These are phyloP conservation scores for Boletus semigastroideus DNA, from an alignment of 1,284 basidiomycete genomes.

Conservation along the genomic window DNA sequence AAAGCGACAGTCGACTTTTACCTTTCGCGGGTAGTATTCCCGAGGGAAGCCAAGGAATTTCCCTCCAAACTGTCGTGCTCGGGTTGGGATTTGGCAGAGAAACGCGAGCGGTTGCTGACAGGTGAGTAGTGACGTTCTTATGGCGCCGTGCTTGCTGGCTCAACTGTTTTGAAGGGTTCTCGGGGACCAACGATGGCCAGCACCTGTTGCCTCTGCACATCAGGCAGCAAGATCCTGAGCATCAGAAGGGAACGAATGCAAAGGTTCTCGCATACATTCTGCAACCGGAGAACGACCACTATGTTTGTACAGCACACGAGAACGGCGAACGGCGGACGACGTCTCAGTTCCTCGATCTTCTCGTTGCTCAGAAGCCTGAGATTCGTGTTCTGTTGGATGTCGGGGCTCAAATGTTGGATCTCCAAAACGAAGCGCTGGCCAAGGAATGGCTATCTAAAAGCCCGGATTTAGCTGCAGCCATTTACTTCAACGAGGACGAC, in stretches of 20 bases:
- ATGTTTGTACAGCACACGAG: constrained; percentile 28
- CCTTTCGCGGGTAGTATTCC: constrained; percentile 35
- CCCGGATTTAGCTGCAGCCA: constrained; percentile 37
- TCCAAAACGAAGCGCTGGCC: constrained; percentile 43
- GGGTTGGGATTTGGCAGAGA: constrained; percentile 53
- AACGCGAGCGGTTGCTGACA: constrained; percentile 27
- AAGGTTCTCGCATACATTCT: constrained; percentile 46
- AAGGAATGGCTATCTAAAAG: constrained; percentile 40
- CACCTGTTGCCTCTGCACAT: constrained; percentile 50
- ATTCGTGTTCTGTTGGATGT: constrained; percentile 53
- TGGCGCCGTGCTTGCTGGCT: not conserved
- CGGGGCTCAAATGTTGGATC: constrained; percentile 57
- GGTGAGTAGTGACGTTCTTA: constrained; percentile 9
- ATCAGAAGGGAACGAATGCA: constrained; percentile 50
- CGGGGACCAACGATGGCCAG: constrained; percentile 55
- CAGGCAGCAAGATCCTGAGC: constrained; percentile 40
- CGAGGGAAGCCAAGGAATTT: constrained; percentile 45
- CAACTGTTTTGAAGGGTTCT: constrained; percentile 45
- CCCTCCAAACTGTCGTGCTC: constrained; percentile 46
- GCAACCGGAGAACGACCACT: constrained; percentile 43
- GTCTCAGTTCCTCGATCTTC: constrained; percentile 34
- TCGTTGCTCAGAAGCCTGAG: constrained; percentile 36
- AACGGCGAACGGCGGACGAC: constrained; percentile 30
- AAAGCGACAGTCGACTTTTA: constrained; percentile 49
- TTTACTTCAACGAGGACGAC: constrained; percentile 50